A percentile compares a stretch with the other conserved stretches of the same genome.
These are phyloP conservation scores for Colletotrichum sp. DNA, from an alignment of 2,329 filamentous ascomycete genomes.

Conservation along the genomic window DNA sequence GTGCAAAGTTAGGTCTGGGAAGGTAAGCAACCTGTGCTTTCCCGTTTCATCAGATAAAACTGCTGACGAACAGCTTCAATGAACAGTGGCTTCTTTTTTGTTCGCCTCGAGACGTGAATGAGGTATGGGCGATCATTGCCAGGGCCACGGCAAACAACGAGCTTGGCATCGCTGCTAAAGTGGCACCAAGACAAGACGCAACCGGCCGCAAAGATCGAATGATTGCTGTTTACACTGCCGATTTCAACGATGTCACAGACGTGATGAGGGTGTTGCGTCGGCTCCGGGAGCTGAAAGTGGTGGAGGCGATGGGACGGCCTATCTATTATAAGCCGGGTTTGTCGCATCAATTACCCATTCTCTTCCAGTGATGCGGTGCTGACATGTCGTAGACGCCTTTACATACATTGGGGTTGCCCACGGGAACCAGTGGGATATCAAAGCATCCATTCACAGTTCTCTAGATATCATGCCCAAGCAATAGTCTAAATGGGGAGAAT, in stretches of 20 bases:
- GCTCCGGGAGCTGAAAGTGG: constrained; percentile 67
- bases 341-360: neutral
- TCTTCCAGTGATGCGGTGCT: constrained; percentile 34
- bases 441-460: constrained; percentile 62
- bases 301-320: constrained; percentile 47
- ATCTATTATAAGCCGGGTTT: constrained; percentile 82
- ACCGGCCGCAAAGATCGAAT: constrained; percentile 55
- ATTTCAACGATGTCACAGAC: constrained; percentile 74
- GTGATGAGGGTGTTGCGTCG: constrained; percentile 69
- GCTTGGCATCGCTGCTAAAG: constrained; percentile 76
- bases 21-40: constrained; percentile 48
- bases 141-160: constrained; percentile 70
- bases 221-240: constrained; percentile 79
- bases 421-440: constrained; percentile 67
- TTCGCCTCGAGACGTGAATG: constrained; percentile 56
- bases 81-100: constrained; percentile 78
- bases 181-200: constrained; percentile 60
- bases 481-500: neutral
- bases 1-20: constrained; percentile 66
- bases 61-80: neutral
- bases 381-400: constrained; percentile 60
- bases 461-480: constrained; percentile 37
- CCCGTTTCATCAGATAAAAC: neutral
- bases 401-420: constrained; percentile 68
- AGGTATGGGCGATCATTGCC: constrained; percentile 70